Evolutionary conservation across 1,284 basidiomycete species (phyloP).

Genomic region (Retiboletus flavoniger): DNA sequence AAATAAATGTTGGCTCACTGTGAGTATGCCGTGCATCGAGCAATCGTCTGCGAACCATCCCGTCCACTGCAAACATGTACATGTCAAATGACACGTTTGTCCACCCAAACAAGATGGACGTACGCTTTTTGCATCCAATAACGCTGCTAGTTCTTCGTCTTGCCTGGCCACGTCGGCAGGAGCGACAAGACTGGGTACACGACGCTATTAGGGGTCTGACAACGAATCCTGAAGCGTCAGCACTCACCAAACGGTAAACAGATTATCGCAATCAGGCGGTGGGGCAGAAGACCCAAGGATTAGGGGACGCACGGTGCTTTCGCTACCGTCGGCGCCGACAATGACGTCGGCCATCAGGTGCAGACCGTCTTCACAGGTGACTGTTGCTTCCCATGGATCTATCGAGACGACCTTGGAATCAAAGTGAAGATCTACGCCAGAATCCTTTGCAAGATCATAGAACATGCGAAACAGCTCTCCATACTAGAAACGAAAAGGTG

Average conservation of each 20-base stretch:
- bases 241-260: conserved; percentile 42
- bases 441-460: conserved; percentile 45
- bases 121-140: conserved; percentile 36
- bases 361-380: conserved; percentile 43
- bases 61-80: conserved; percentile 14
- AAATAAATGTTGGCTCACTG: conserved; percentile 10
- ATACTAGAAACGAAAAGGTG: conserved; percentile 39
- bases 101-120: neutral
- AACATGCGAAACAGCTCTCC: conserved; percentile 56
- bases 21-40: conserved; percentile 15
- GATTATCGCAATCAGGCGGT: conserved; percentile 41
- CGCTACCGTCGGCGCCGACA: conserved; percentile 54
- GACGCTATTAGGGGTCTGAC: neutral
- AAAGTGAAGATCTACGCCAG: conserved; percentile 50
- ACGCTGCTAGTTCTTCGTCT: conserved; percentile 37
- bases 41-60: conserved; percentile 27
- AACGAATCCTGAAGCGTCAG: neutral
- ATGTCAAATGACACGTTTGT: neutral
- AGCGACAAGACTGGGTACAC: conserved; percentile 26
- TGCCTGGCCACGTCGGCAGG: conserved; percentile 35
- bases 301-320: conserved; percentile 51
- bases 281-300: conserved; percentile 33
- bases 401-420: conserved; percentile 44
- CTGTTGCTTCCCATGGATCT: conserved; percentile 38
- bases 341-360: conserved; percentile 46